Base-by-base conservation (phyloP, 2,329 filamentous ascomycete species). In the Diaporthe amygdali region DNA sequence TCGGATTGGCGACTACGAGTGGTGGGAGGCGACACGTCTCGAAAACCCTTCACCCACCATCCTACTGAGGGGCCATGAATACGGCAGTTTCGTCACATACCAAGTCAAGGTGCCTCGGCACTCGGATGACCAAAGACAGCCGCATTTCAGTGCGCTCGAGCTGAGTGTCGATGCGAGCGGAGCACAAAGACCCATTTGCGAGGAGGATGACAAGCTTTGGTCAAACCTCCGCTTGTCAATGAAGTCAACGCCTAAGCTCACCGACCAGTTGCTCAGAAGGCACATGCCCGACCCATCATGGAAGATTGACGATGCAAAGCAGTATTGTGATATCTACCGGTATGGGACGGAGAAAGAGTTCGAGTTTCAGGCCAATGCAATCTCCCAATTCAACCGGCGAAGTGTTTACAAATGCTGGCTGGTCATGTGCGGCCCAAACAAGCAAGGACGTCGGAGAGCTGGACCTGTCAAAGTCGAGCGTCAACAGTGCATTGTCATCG, bases 31-130 rank as follows among this genome's bases (percentile, higher is more conserved):
- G 12, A 55, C 10, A 1, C 52, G 52, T 7, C 3, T 55, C 4
- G 10, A 20, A 1, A 55, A 55, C 1, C 30, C 52, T 2, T 37
- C 52, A 3, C 5, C 32, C 2, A 55, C 20, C 5, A 39, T 55
- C 1, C 12, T 10, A 25, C 7, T 39, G 3, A 5, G 14, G 6
- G 52, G 5, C n/a, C 3, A 9, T 3, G 14, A 3, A 0, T n/a
- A 55, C 3, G 5, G 20, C 52, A 8, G 0, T 3, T 55, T 37
- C 12, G 1, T 3, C 1, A 55, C 52, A 0, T 39, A 25, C n/a
- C 10, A 22, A 17, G n/a, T 55, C 32, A 39, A 55, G 39, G 52
- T 37, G 14, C 52, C 52, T 39, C 32, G n/a, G 12, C 7, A 12
- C 8, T 2, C 3, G 32, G 34, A n/a, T 6, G 15, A 37, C 9